Evolutionary conservation across 2,329 filamentous ascomycete genomes (phyloP), one percentile per base, ranked within the genome.

Genomic region (Sordariomycetes sp.): DNA sequence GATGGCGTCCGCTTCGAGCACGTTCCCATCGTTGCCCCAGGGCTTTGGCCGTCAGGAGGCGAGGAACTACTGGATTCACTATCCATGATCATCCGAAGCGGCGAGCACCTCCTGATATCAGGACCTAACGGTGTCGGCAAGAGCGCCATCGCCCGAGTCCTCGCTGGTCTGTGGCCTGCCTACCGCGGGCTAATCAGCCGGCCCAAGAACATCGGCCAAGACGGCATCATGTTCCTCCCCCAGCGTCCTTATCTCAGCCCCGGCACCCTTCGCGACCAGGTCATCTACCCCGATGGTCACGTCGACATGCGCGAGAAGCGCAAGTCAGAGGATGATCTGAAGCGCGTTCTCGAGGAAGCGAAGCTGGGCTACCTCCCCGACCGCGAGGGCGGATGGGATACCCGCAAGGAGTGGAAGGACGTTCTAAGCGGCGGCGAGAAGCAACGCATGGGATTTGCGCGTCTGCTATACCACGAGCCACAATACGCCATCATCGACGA

Each of bases 161-260:
- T 94, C 7, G 87, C 90, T 1, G 92, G 92, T 1, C 68, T 98
- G 8, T 98, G 93, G 92, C 93, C 92, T 1, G 83, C 93, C 1
- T 98, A 96, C 54, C 82, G 92, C 29, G 92, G 92, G 3, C 69
- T 98, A 3, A 86, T 95, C 14, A 93, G 84, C 38, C 78, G 88
- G 2, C 90, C 92, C 3, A 86, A 92, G 50, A 72, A 66, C 25
- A 74, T 76, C 27, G 87, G 87, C 25, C 72, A 81, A 41, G 90
- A 96, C 44, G 92, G 92, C 39, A 94, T 98, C 62, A 96, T 98
- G 88, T 96, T 98, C 61, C 71, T 98, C 9, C 92, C 92, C 0
- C 92, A 98, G 56, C 74, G 90, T 12, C 87, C 90, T 0, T 96
- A 96, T 50, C 74, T 96, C 21, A 90, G 81, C 54, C 83, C 90